phyloP scores from a whole-genome alignment of 371 early-diverging fungal species.

The Zopfochytrium polystomum region DNA sequence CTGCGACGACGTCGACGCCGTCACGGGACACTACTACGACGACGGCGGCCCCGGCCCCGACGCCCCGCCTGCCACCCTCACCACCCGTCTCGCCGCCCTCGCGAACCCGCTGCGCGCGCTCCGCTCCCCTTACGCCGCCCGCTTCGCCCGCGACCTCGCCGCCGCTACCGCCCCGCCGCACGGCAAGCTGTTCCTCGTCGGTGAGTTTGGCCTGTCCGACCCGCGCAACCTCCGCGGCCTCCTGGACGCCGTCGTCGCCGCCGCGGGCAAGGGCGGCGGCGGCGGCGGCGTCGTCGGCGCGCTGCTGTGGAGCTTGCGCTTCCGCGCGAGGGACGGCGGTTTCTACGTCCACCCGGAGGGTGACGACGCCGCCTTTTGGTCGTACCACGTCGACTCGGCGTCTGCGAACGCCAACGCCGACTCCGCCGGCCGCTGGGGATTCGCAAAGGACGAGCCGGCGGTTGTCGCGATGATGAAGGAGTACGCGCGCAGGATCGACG shows the following conservation, averaged over 20 bases:
- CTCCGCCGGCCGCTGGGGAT: too few species aligned
- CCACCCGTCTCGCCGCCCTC: neutral
- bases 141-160: too few species aligned
- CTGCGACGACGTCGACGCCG: neutral
- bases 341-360: slow-evolving; percentile 39
- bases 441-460: neutral
- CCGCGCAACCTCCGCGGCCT: neutral
- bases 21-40: neutral
- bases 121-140: slow-evolving; percentile 3
- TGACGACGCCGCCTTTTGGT: slow-evolving; percentile 27
- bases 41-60: too few species aligned
- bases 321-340: slow-evolving; percentile 33
- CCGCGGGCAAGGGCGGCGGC: too few species aligned
- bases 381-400: slow-evolving; percentile 33
- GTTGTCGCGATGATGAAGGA: neutral
- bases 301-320: slow-evolving; percentile 36
- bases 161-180: slow-evolving; percentile 10
- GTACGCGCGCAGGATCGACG: too few species aligned
- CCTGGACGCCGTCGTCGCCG: too few species aligned
- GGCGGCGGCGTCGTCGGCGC: slow-evolving; percentile 18
- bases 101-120: slow-evolving; percentile 17
- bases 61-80: too few species aligned
- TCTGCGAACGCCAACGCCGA: neutral
- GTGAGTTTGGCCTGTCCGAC: slow-evolving; percentile 34
- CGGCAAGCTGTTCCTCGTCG: slow-evolving; percentile 34